Conservation (phyloP, 2,329 filamentous ascomycete species). For the Apiospora kogelbergensis region DNA sequence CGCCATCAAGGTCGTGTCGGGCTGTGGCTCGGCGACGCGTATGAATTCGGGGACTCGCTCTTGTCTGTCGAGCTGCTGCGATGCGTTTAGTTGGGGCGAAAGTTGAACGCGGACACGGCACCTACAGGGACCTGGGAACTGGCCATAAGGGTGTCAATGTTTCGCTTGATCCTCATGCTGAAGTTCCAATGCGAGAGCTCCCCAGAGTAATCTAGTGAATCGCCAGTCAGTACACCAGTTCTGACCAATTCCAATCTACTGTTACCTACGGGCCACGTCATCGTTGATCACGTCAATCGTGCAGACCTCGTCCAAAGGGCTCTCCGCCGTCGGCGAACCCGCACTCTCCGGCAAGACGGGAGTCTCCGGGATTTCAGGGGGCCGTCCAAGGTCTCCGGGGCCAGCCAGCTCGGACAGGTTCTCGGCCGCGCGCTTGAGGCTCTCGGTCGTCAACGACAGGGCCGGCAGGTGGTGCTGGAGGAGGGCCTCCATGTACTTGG, state of each 20-base stretch:
- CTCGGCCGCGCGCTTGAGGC: conserved; percentile 3
- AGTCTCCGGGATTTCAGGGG: not conserved
- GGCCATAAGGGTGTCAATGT: conserved; percentile 36
- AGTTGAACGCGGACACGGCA: conserved; percentile 10
- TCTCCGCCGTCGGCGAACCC: not conserved
- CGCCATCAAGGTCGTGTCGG: conserved; percentile 36
- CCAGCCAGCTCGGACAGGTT: not conserved
- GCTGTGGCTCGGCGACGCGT: conserved; percentile 45
- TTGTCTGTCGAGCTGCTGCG: conserved; percentile 22
- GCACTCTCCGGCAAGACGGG: not conserved
- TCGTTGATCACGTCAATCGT: conserved; percentile 10
- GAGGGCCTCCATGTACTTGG: conserved; percentile 15
- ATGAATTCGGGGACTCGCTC: conserved; percentile 37
- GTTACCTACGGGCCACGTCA: conserved; percentile 30
- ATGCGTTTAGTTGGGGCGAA: not conserved
- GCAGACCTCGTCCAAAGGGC: conserved; percentile 9
- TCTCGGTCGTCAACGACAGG: conserved; percentile 1
- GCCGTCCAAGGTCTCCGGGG: not conserved
- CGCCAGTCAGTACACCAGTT: not conserved
- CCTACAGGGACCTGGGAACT: conserved; percentile 24
- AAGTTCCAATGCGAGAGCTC: conserved; percentile 56
- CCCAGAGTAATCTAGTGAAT: conserved; percentile 45
- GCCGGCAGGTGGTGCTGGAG: conserved; percentile 29
- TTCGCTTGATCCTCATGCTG: conserved; percentile 50
- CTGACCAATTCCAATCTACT: too few relatives aligned